These are phyloP conservation scores for Anacardium occidentale DNA, from an alignment of 345 rosid species.

Conservation along the genomic window DNA sequence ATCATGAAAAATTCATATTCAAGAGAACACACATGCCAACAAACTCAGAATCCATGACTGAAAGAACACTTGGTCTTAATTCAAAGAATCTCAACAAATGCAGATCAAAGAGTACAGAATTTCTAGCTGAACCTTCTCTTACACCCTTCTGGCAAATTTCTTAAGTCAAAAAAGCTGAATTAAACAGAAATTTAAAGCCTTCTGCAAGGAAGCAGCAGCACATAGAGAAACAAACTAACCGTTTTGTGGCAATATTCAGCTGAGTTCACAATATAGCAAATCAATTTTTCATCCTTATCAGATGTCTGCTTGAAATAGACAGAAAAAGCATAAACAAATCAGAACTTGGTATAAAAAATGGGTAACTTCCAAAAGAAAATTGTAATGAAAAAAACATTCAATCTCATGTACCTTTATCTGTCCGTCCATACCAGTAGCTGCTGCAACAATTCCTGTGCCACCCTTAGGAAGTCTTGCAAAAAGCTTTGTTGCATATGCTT, in stretches of 20 bases:
- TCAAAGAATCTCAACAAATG: neutral
- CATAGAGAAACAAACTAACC: constrained; percentile 53
- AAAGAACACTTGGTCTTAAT: neutral
- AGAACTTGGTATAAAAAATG: constrained; percentile 10
- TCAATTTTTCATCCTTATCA: constrained; percentile 89
- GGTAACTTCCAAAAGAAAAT: neutral
- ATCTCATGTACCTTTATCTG: constrained; percentile 71
- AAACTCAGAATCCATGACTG: neutral
- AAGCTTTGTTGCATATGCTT: constrained; percentile 93
- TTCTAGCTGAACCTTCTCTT: neutral
- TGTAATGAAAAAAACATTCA: too few species aligned
- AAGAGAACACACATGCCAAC: neutral
- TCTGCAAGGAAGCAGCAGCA: constrained; percentile 7
- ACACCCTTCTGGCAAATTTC: neutral
- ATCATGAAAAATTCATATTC: neutral
- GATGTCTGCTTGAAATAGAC: constrained; percentile 59
- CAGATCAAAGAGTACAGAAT: neutral
- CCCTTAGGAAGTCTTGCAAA: constrained; percentile 90
- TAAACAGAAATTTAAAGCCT: neutral
- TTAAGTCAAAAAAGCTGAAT: neutral
- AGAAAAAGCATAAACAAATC: constrained; percentile 20
- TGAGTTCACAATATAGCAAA: constrained; percentile 91
- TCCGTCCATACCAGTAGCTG: constrained; percentile 97
- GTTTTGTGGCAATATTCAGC: constrained; percentile 95
- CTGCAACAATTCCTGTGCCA: constrained; percentile 94